Evolutionary conservation across 108 stramenopile species (phyloP).

Genomic region (Nitzschia palea): DNA sequence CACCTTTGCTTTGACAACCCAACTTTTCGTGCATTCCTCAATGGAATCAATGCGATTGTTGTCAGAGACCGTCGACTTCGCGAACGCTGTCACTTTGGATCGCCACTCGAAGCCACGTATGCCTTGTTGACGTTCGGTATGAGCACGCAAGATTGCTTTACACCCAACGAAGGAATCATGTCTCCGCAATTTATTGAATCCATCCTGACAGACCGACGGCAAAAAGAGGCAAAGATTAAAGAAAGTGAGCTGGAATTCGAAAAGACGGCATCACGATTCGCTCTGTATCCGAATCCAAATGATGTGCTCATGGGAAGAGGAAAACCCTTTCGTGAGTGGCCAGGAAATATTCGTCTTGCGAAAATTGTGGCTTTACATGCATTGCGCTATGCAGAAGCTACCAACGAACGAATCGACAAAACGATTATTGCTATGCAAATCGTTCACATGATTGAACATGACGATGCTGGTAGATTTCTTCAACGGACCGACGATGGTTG

Average conservation of each 20-base stretch:
- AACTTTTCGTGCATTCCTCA: background rate
- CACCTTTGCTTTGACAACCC: conserved; percentile 15
- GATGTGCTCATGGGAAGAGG: conserved; percentile 15
- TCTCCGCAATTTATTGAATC: background rate
- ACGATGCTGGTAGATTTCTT: conserved; percentile 9
- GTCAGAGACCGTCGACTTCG: background rate
- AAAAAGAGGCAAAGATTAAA: background rate
- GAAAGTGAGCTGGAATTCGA: no score
- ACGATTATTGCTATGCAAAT: background rate
- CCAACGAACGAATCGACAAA: background rate
- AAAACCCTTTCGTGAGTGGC: background rate
- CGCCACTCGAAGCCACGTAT: conserved; percentile 1
- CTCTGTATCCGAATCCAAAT: background rate
- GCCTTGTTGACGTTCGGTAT: conserved; percentile 9
- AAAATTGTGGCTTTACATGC: background rate
- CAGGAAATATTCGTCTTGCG: background rate
- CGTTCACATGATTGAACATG: background rate
- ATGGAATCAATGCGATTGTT: background rate
- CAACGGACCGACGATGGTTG: background rate
- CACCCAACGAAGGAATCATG: background rate
- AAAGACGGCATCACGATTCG: background rate
- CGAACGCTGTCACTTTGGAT: conserved; percentile 9
- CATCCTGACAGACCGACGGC: background rate
- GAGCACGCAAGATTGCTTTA: background rate
- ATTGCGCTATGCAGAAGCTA: background rate